Conservation (phyloP, 768 basidiomycete species). For the Termitomyces heimii region DNA sequence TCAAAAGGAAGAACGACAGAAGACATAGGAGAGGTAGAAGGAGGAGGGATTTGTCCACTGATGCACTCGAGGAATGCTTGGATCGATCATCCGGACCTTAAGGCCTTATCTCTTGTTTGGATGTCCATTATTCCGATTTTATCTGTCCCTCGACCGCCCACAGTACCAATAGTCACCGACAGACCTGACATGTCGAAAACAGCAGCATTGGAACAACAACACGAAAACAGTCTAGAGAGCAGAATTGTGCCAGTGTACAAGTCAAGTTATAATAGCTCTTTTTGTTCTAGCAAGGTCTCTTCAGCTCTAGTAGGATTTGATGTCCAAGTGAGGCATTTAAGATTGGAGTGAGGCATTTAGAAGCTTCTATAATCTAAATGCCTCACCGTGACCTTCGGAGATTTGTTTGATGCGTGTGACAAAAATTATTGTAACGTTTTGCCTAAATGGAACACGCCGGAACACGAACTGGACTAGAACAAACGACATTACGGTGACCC, state of each 20-base stretch:
- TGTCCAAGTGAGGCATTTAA: too few relatives aligned
- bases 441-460: too few relatives aligned
- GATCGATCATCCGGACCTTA: background rate
- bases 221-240: background rate
- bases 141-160: background rate
- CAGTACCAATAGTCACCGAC: background rate
- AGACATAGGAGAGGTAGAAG: background rate
- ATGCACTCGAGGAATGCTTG: background rate
- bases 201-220: too few relatives aligned
- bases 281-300: background rate
- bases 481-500: too few relatives aligned
- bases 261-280: background rate
- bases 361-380: too few relatives aligned
- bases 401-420: too few relatives aligned
- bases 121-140: background rate
- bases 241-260: background rate
- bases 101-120: background rate
- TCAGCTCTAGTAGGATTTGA: background rate
- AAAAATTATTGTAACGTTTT: too few relatives aligned
- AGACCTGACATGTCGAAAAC: too few relatives aligned
- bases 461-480: too few relatives aligned
- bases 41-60: background rate
- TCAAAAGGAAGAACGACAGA: background rate
- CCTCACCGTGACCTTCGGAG: too few relatives aligned
- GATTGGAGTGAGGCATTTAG: too few relatives aligned